Percentiles rank a stretch among this genome's conserved stretches.
phyloP scores from a whole-genome alignment of 2,329 filamentous ascomycete species.

The Stachybotrys elegans region DNA sequence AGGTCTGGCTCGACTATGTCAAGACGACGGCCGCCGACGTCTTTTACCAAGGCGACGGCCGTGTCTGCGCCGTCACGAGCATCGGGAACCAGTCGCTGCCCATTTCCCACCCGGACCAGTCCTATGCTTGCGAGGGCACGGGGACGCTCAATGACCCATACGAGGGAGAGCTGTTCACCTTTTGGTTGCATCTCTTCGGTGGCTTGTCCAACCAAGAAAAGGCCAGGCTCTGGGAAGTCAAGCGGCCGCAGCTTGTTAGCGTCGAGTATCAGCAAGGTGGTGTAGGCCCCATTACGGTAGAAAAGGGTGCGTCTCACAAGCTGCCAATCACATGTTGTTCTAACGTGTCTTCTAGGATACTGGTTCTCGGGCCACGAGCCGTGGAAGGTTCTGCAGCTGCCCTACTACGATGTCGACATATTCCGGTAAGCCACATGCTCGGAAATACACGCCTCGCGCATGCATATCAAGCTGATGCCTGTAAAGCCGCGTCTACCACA shows the following conservation, averaged over 20 bases:
- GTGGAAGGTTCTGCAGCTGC: conserved; percentile 37
- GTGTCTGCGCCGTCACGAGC: conserved; percentile 32
- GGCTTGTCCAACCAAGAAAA: conserved; percentile 25
- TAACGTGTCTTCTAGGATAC: conserved; percentile 18
- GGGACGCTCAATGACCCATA: conserved; percentile 34
- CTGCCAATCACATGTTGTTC: neutral
- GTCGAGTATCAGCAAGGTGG: conserved; percentile 29
- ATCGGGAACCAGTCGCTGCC: conserved; percentile 28
- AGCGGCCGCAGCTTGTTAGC: conserved; percentile 30
- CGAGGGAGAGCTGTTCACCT: conserved; percentile 36
- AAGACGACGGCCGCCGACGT: conserved; percentile 29
- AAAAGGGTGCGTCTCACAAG: conserved; percentile 21
- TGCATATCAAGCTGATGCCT: neutral
- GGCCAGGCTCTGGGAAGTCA: conserved; percentile 29
- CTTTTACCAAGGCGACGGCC: conserved; percentile 31
- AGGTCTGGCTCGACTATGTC: conserved; percentile 34
- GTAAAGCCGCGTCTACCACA: conserved; percentile 28
- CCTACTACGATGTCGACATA: conserved; percentile 35
- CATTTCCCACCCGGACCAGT: conserved; percentile 19
- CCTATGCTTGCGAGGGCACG: conserved; percentile 30
- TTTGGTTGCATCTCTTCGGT: conserved; percentile 34
- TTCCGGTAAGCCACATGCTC: conserved; percentile 20
- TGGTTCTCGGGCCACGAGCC: conserved; percentile 37
- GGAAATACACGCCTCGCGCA: neutral
- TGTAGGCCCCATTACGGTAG: conserved; percentile 34